Evolutionary conservation across 2,329 filamentous ascomycete genomes (phyloP), one percentile per base, ranked within the genome.

Genomic region (Aspergillus carbonarius): DNA sequence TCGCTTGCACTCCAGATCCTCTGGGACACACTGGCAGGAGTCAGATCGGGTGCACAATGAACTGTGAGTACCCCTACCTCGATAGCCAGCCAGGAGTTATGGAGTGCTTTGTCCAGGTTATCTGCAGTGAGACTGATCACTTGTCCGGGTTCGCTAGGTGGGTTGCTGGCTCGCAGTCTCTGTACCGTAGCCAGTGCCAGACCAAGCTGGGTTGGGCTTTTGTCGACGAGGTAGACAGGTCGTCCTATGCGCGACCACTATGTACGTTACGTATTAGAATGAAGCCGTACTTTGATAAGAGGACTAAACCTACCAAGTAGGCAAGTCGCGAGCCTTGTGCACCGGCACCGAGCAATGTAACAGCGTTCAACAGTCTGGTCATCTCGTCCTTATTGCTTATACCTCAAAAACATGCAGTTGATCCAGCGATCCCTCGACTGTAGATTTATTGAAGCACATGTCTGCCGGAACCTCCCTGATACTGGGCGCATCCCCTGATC

Each of bases 11-110:
- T 67, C 42, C 7, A 81, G 64, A 25, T 70, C 69, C 60, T 82
- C 79, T 0, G 79, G 79, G 7, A 81, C 72, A 55, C 78, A 80
- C 78, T 80, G 59, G 3, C 15, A 12, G n/a, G 5, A 3, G 32
- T 54, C 13, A 44, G 64, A 15, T 18, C 32, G n/a, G 13, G 44
- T 12, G 8, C 27, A 32, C n/a, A 30, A 12, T 48, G 8, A 8
- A 18, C 3, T 23, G 9, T 17, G 4, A 15, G 15, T 10, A 5
- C 34, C 4, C 18, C 5, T 55, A 59, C 57, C 57, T 59, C 57
- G n/a, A 59, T 49, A 1, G 49, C 47, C 5, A 59, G 20, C 57
- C 57, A 59, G 2, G 57, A 49, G 2, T 47, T 32, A 7, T 30
- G 27, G 4, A 59, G 46, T 9, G 54, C 34, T 15, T 32, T 37